These are phyloP conservation scores for Backusella macrospora DNA, from an alignment of 192 early-diverging fungal genomes.

Conservation along the genomic window DNA sequence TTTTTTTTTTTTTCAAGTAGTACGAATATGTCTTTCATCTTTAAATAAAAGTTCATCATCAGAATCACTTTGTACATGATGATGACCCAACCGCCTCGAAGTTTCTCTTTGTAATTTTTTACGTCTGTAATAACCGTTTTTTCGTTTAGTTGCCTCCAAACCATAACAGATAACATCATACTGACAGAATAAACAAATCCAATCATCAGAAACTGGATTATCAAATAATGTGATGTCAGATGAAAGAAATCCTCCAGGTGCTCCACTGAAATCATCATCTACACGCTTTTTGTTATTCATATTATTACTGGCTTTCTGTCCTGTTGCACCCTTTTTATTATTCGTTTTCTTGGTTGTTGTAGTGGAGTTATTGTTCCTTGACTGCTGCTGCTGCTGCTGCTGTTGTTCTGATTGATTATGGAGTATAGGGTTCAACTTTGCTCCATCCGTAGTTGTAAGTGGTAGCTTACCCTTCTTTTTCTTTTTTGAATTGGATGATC, in stretches of 20 bases:
- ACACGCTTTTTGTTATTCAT: not conserved
- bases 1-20: not conserved
- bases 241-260: conserved; percentile 14
- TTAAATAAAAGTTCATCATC: conserved; percentile 11
- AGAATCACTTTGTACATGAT: conserved; percentile 8
- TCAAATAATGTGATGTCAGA: conserved; percentile 21
- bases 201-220: conserved; percentile 25
- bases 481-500: conserved; percentile 9
- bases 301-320: not conserved
- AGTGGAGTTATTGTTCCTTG: not conserved
- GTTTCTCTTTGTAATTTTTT: conserved; percentile 11
- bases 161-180: conserved; percentile 27
- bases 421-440: not conserved
- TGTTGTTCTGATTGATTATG: not conserved
- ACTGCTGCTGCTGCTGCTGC: not conserved
- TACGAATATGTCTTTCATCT: conserved; percentile 1
- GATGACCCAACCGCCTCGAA: not conserved
- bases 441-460: not conserved
- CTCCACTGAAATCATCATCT: not conserved
- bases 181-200: conserved; percentile 34
- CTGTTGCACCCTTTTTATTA: not conserved
- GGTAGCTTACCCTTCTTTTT: conserved; percentile 19
- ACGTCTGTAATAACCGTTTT: conserved; percentile 19
- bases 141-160: not conserved
- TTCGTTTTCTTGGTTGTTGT: too few species aligned